Percentiles rank a stretch among this genome's conserved stretches.
Conservation (phyloP, 1,284 basidiomycete species). For the Singerocomus inundabilis region DNA sequence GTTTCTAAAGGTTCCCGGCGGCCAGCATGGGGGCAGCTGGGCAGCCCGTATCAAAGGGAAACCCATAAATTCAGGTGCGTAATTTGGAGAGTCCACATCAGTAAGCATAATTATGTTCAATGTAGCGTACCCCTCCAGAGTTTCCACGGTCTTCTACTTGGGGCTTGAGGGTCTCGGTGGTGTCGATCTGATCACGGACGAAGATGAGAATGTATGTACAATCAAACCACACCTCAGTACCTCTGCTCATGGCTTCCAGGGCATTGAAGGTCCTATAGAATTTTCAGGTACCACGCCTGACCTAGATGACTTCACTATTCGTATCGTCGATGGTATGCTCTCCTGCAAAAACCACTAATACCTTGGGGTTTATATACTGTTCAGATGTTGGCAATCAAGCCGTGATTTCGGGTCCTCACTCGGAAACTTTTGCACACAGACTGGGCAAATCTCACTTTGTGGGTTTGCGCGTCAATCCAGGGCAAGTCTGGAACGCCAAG, state of each 20-base stretch:
- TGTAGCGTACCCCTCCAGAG: conserved; percentile 54
- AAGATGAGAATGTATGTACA: conserved; percentile 64
- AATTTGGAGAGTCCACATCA: not conserved
- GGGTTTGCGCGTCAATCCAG: conserved; percentile 62
- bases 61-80: conserved; percentile 67
- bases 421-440: conserved; percentile 58
- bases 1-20: conserved; percentile 79
- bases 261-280: conserved; percentile 64
- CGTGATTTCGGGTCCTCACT: conserved; percentile 53
- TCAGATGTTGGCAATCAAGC: conserved; percentile 58
- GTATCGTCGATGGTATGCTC: conserved; percentile 72
- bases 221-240: not conserved
- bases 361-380: conserved; percentile 4
- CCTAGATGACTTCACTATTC: conserved; percentile 79
- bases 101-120: conserved; percentile 4
- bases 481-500: conserved; percentile 82
- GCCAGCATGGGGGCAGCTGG: conserved; percentile 85
- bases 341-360: not conserved
- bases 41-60: conserved; percentile 83
- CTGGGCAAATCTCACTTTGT: conserved; percentile 73
- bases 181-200: conserved; percentile 74
- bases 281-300: conserved; percentile 74
- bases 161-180: conserved; percentile 86
- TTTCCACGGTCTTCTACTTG: conserved; percentile 81
- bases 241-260: conserved; percentile 45